Evolutionary conservation across 2,329 filamentous ascomycete genomes (phyloP), one percentile per base, ranked within the genome.

Genomic region (Pseudogymnoascus sp.): DNA sequence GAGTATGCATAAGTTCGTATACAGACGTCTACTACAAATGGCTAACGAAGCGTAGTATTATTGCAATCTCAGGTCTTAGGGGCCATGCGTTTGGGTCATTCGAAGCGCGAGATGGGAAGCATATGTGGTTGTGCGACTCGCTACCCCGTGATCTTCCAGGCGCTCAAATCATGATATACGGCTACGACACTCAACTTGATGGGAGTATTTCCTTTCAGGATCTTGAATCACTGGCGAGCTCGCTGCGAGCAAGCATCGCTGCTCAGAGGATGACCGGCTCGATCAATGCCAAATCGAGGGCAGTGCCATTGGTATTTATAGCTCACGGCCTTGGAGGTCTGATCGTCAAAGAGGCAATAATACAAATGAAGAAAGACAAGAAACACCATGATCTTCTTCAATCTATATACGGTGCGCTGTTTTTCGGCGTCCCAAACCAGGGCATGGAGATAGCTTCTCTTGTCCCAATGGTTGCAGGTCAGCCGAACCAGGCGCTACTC

Each of bases 241-340:
- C 44, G n/a, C 33, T 55, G 2, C 27, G 27, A 33, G 44, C 44
- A 31, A 55, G 27, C 27, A 55, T 55, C n/a, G 27, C 44, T 33
- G 27, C 44, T 55, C 44, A 55, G 44, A 55, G 44, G n/a, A 17
- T 27, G 5, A 9, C 8, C 10, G n/a, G 9, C 2, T 12, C n/a
- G 8, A 17, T 2, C 4, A 12, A 33, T 17, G 0, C n/a, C 27
- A 31, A 33, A 17, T 7, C 15, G 44, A 55, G 2, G 29, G 12
- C 27, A 17, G 27, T 55, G 17, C 67, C 67, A 4, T 35, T 67
- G 12, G 51, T 68, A 6, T 60, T 68, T 15, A 59, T 68, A 33
- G 64, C 62, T 13, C 67, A 68, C 35, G 67, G 67, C 58, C 59
- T 68, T n/a, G 66, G 66, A n/a, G 66, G 67, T 2, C 51, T 68